phyloP scores from a whole-genome alignment of 306 rosid species.

The Luffa aegyptiaca region DNA sequence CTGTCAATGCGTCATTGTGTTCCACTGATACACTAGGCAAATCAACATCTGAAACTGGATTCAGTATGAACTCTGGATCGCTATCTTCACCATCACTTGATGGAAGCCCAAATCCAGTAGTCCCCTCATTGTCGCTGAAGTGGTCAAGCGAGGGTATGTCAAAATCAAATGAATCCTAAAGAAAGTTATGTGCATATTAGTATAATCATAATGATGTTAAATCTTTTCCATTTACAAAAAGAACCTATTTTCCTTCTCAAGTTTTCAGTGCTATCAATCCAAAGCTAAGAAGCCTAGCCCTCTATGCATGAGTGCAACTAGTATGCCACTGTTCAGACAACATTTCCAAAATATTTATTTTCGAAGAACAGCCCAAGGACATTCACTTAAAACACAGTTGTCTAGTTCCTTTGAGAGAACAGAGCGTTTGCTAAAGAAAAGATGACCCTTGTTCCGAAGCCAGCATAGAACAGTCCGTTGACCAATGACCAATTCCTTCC shows the following conservation, averaged over 20 bases:
- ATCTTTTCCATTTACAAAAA: neutral
- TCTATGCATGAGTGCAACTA: neutral
- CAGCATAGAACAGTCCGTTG: neutral
- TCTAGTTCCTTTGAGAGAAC: neutral
- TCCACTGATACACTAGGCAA: constrained; percentile 51
- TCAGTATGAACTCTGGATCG: constrained; percentile 46
- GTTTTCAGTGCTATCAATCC: neutral
- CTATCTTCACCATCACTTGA: constrained; percentile 75
- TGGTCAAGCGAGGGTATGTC: constrained; percentile 43
- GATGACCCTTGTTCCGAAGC: neutral
- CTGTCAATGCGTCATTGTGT: constrained; percentile 43
- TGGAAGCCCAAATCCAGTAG: constrained; percentile 26
- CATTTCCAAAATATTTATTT: neutral
- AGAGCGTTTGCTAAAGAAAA: neutral
- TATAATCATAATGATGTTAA: neutral
- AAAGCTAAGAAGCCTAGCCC: neutral
- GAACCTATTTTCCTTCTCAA: neutral
- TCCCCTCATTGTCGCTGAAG: constrained; percentile 35
- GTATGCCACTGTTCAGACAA: neutral
- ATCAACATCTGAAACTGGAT: constrained; percentile 53
- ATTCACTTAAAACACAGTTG: neutral
- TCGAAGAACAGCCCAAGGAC: neutral
- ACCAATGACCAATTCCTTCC: neutral
- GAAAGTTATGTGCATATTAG: neutral
- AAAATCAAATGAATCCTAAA: constrained; percentile 57